phyloP scores from a whole-genome alignment of 257 asterid genomes.

The Ligustrum vulgare region DNA sequence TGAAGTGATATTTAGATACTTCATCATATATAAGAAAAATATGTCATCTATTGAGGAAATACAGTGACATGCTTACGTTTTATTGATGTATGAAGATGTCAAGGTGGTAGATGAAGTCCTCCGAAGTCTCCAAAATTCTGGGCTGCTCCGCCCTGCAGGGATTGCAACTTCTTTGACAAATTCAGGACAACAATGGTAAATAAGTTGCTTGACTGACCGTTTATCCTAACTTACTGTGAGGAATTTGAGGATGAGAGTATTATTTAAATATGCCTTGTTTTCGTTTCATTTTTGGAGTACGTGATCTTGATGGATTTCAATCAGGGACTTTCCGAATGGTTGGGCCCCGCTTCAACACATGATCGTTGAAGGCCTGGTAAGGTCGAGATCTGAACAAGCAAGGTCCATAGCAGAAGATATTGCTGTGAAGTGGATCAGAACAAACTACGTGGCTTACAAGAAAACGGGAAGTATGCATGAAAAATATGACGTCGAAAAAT shows the following conservation, averaged over 20 bases:
- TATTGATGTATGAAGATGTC: conserved; percentile 40
- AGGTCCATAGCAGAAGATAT: conserved; percentile 55
- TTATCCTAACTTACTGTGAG: neutral
- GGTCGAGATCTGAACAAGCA: conserved; percentile 51
- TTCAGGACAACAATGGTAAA: conserved; percentile 89
- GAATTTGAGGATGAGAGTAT: neutral
- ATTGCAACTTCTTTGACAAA: conserved; percentile 72
- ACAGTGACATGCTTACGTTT: neutral
- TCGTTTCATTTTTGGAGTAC: no score
- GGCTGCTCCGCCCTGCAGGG: conserved; percentile 65
- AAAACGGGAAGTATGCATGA: conserved; percentile 83
- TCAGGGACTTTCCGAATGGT: conserved; percentile 94
- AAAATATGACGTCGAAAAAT: conserved; percentile 66
- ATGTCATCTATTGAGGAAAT: no score
- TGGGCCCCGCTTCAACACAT: conserved; percentile 97
- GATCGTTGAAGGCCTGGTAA: conserved; percentile 75
- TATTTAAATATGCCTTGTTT: neutral
- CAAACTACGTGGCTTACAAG: conserved; percentile 67
- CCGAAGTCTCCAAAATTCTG: conserved; percentile 57
- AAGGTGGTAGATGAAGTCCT: conserved; percentile 49
- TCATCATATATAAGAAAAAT: no score
- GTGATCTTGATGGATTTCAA: neutral
- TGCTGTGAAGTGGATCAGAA: conserved; percentile 72
- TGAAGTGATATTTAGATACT: neutral
- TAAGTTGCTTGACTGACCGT: neutral